Evolutionary conservation across 1,139 yeast genomes (phyloP), one percentile per base, ranked within the genome.

Genomic region (Sugiyamaella grinbergsii): DNA sequence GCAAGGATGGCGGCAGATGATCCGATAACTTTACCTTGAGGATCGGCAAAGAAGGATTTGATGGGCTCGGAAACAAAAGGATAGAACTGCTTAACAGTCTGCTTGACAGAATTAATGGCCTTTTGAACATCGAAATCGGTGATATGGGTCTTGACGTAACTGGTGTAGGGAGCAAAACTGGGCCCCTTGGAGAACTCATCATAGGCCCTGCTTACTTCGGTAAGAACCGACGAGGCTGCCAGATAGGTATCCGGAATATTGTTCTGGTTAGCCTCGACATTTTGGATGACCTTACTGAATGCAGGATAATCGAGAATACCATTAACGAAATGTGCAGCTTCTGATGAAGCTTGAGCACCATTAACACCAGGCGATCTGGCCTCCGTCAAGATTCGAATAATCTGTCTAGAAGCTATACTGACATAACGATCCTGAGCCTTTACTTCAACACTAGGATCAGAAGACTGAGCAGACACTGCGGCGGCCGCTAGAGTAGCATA

Each of bases 301-400:
- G 54, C 59, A 4, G 63, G 58, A 38, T 54, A 54, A 43, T 56
- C 53, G 43, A 54, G 45, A 13, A 61, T 45, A 13, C 45, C 58
- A 38, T 55, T 53, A 19, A 59, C 51, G 33, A 60, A 54, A 28
- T 58, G 53, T 15, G 45, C 47, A 8, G 63, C 63, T 42, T 58
- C 63, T 8, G 62, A 58, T 4, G 65, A 59, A 5, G 66, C 66
- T 24, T 52, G 51, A 13, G 47, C 54, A 20, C 53, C 58, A 18
- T 51, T 45, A 7, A 62, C 61, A 13, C 46, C 42, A 19, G 57
- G 42, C 16, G 50, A 29, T 37, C 46, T 53, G 39, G 46, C 50
- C 42, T 46, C 46, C 11, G 54, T 52, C 49, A 54, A 45, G 19
- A 41, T 28, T 13, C 42, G 42, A 5, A 54, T 52, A 37, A 54